These are phyloP conservation scores for Exidia glandulosa DNA, from an alignment of 768 basidiomycete species.

Conservation along the genomic window DNA sequence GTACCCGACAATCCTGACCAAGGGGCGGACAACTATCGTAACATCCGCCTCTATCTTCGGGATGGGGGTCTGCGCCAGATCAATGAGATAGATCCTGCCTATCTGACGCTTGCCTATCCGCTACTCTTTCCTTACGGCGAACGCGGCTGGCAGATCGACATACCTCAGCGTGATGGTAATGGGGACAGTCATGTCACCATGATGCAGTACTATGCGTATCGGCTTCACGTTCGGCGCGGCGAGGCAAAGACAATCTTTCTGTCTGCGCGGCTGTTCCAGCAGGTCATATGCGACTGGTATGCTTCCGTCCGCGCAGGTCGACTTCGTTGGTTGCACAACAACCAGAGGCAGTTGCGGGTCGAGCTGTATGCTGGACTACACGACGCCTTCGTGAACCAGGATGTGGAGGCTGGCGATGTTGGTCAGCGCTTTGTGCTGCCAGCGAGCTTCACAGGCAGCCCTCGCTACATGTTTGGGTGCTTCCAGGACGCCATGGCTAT, in stretches of 20 bases:
- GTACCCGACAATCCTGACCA: conserved; percentile 22
- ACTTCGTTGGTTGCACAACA: conserved; percentile 21
- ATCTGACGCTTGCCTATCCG: conserved; percentile 31
- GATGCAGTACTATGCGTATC: conserved; percentile 6
- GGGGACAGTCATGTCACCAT: neutral
- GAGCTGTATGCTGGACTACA: conserved; percentile 23
- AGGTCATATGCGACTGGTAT: conserved; percentile 35
- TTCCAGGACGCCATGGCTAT: conserved; percentile 40
- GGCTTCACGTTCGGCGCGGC: conserved; percentile 16
- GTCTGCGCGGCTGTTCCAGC: conserved; percentile 31
- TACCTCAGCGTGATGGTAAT: conserved; percentile 8
- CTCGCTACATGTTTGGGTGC: conserved; percentile 31
- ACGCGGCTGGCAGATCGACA: conserved; percentile 24
- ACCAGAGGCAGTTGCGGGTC: conserved; percentile 26
- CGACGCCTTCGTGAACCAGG: conserved; percentile 17
- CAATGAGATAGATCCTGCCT: conserved; percentile 24
- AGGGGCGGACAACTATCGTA: conserved; percentile 10
- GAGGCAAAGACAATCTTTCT: conserved; percentile 21
- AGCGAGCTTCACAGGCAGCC: conserved; percentile 30
- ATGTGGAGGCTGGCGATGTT: conserved; percentile 18
- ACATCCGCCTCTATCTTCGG: conserved; percentile 24
- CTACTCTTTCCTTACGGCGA: conserved; percentile 32
- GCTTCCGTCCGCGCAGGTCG: conserved; percentile 31
- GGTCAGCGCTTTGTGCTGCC: conserved; percentile 29
- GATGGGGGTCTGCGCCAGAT: conserved; percentile 20